Evolutionary conservation across 805 yeast species (phyloP), one percentile per base, ranked within the genome.

Genomic region (Candida takata): DNA sequence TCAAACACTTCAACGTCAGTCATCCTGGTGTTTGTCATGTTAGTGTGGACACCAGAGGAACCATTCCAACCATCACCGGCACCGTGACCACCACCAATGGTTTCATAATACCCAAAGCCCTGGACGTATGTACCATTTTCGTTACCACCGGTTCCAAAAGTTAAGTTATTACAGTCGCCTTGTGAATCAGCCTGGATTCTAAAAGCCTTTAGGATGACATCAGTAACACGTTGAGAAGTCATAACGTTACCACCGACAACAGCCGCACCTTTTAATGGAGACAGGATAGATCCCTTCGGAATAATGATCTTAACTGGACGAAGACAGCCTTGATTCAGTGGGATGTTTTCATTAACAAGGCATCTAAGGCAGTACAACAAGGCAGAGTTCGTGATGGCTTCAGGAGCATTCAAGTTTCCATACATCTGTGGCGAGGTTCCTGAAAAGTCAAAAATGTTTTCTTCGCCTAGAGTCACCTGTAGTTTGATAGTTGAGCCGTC

Each of bases 41-140:
- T 92, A 6, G 94, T 84, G 51, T 87, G 96, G 3, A 87, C 94
- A n/a, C 85, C 95, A 41, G 80, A 72, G 34, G 79, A 81, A 30
- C 96, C 96, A 48, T 81, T 62, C 88, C 94, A 86, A 3, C 77
- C 77, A 2, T 81, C 73, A 1, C 90, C 87, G 3, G 97, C 97
- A 33, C 97, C 97, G 29, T 87, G 83, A 1, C 97, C 97, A 41
- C 97, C 97, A 40, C 95, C 92, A 41, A 88, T 86, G 0, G 97
- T 88, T 55, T 87, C 96, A 56, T 87, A 87, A 57, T 87, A 87
- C 0, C 96, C 95, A 57, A 85, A 86, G 0, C 88, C 86, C 38
- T 71, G 67, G 8, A 67, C 60, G 58, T 69, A 64, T 42, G 74
- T 51, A 53, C 78, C 64, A 60, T 37, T 13, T 9, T 60, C 61